Evolutionary conservation across 2,329 filamentous ascomycete genomes (phyloP), one percentile per base, ranked within the genome.

Genomic region (Neonectria coccinea): DNA sequence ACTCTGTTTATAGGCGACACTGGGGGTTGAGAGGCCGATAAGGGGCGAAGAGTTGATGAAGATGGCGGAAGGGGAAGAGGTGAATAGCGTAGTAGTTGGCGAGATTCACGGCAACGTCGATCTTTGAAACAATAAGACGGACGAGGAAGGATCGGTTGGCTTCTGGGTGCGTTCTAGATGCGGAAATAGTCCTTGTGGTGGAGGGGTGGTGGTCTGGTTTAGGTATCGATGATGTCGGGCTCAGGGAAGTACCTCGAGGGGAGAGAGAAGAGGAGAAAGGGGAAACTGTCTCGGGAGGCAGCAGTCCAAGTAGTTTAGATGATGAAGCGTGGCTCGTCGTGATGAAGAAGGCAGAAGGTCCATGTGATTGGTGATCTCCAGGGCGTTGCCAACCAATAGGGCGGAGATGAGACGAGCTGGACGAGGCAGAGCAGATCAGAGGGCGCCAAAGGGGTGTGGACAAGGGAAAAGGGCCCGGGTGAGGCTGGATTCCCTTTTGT

Each of bases 301-400:
- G 61, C 67, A 69, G 68, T 60, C 58, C 64, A 65, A 60, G 69
- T 55, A 67, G 70, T 72, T 70, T 62, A 54, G 64, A 68, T 73
- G 62, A 69, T 68, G 53, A 71, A 69, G 65, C 71, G 71, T 73
- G 71, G 69, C 70, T 73, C 61, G 68, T 67, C 67, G 61, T 74
- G 72, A 76, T 74, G 76, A 74, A 69, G 68, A 72, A 71, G 61
- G 65, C 65, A 70, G 64, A 63, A 63, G 64, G 64, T 56, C 63
- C 65, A 68, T 75, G 70, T 78, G 76, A 79, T 79, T 79, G 77
- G 77, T 72, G 71, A 70, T 73, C 59, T 63, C 69, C 64, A 70
- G 73, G 75, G 67, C 67, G 66, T 68, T 67, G 61, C 71, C 67
- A 70, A 74, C 77, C 77, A 79, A 78, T 78, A 67, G 68, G 66